Conservation (phyloP, 2,329 filamentous ascomycete genomes). For the Sporothrix euskadiensis region DNA sequence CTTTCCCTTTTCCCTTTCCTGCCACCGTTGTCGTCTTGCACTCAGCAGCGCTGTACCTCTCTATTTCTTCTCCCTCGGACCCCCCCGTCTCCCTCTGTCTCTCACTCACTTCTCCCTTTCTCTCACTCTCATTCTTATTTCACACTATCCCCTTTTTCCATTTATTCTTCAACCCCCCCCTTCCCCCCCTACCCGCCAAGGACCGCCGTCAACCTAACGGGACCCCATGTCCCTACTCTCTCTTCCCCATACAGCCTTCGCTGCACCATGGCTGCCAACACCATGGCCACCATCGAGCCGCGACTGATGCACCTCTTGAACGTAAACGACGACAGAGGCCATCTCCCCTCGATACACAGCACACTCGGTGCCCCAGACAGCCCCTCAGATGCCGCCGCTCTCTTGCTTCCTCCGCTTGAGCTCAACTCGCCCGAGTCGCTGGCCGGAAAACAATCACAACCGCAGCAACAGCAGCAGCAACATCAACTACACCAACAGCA, state of each 20-base stretch:
- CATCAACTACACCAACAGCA: constrained; percentile 5
- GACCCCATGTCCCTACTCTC: constrained; percentile 40
- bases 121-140: constrained; percentile 5
- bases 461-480: constrained; percentile 2
- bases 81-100: not conserved
- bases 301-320: constrained; percentile 66
- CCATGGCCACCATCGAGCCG: constrained; percentile 66
- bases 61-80: not conserved
- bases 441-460: constrained; percentile 20
- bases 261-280: constrained; percentile 61
- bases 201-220: constrained; percentile 6
- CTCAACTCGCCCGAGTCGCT: constrained; percentile 48
- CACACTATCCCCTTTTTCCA: not conserved
- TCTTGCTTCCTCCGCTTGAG: constrained; percentile 54
- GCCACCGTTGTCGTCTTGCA: not conserved
- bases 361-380: constrained; percentile 43
- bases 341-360: constrained; percentile 41
- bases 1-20: constrained; percentile 18
- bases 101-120: not conserved
- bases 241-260: constrained; percentile 38
- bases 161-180: not conserved
- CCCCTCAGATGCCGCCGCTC: constrained; percentile 35
- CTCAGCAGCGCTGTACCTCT: not conserved
- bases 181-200: constrained; percentile 13
- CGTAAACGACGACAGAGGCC: constrained; percentile 46